Percentiles rank a stretch among this genome's conserved stretches.
Conservation (phyloP, 331 rosid genomes). For the Malus hybrid region DNA sequence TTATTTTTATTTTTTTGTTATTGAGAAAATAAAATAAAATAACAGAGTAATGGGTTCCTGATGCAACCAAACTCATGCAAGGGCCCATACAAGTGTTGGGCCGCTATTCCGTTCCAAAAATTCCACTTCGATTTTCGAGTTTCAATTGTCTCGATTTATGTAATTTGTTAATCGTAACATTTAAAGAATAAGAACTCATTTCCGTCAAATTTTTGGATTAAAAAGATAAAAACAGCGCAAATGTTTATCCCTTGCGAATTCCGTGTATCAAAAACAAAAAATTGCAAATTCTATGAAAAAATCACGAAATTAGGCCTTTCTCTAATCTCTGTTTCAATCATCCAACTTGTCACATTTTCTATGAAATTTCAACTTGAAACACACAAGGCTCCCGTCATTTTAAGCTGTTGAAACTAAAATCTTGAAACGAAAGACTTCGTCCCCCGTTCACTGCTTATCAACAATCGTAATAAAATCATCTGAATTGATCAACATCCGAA, state of each 20-base stretch:
- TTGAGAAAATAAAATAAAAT: not conserved
- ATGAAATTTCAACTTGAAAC: not conserved
- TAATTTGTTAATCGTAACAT: too few species aligned
- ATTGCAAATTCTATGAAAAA: not conserved
- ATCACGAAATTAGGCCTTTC: not conserved
- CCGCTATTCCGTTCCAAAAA: not conserved
- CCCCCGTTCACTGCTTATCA: not conserved
- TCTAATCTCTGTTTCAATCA: too few species aligned
- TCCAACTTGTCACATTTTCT: not conserved
- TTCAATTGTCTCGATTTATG: too few species aligned
- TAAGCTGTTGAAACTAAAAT: not conserved
- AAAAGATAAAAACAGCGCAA: not conserved
- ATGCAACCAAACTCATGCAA: not conserved
- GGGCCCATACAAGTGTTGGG: not conserved
- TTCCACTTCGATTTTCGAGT: not conserved
- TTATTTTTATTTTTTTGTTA: too few species aligned
- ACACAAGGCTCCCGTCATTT: not conserved
- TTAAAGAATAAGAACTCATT: not conserved
- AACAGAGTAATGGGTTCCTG: not conserved
- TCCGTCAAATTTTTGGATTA: too few species aligned
- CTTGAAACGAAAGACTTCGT: not conserved
- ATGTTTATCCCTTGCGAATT: not conserved
- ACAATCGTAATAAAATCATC: slow-evolving; percentile 20
- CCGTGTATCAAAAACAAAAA: not conserved
- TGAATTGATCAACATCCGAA: slow-evolving; percentile 45